Base-by-base conservation (phyloP, 495 filamentous ascomycete genomes). In the Penicillium robsamsonii region DNA sequence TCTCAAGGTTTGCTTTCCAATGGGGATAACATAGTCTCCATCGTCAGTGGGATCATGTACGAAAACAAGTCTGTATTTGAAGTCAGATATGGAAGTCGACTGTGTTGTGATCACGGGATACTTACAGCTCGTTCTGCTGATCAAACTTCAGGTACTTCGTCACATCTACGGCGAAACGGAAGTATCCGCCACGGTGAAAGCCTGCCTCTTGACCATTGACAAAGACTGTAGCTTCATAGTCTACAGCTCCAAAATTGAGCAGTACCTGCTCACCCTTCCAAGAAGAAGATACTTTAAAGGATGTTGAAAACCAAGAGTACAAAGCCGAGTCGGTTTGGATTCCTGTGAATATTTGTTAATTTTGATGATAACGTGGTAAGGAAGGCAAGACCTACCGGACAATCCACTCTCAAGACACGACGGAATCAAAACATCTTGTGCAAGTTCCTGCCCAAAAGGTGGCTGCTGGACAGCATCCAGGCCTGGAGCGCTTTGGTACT, bases 241-340 rank as follows among this genome's bases (percentile, higher is more conserved):
- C 86, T 10, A 88, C 83, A 1, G 86, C 86, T 42, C 81, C 86
- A 50, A 89, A 89, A 48, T 87, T 82, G n/a, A 89, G 73, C 50
- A 87, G 50, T 4, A 86, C 70, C 0, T 68, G 56, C 51, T 76
- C 58, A 17, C 56, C 61, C 2, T 70, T 57, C 77, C 81, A 87
- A 40, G 64, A 59, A 0, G 67, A 53, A 3, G 83, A 79, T 0
- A 87, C 71, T 2, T 66, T 72, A 56, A 89, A 87, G 4, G 68
- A 75, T 7, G 77, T 86, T n/a, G 70, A 67, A 46, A 83, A 86
- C 83, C 83, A 85, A 35, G 84, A 86, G 58, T 81, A 81, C 29
- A 77, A 69, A 8, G 72, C 68, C 44, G 73, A 73, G 1, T 53
- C 55, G 1, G 67, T 67, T 70, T 82, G 79, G 15, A 88, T 70